Base-by-base conservation (phyloP, 805 yeast species). In the Komagataella pastoris region DNA sequence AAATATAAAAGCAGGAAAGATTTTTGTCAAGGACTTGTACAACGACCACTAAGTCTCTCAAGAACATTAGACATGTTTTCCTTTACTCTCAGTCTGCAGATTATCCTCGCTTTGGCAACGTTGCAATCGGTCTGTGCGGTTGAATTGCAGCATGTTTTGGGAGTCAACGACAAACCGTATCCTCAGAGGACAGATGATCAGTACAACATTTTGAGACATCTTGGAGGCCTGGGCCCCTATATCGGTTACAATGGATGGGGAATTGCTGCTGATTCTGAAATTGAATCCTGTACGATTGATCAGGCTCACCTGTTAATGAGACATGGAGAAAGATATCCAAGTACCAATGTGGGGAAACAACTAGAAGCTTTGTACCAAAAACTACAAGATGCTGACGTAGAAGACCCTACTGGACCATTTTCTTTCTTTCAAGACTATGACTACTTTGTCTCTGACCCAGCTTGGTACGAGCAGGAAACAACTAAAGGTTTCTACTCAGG, bases 271-370 rank as follows among this genome's bases (percentile, higher is more conserved):
- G 40, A 30, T 4, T 76, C 67, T 7, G 56, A 69, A 1, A 83
- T 85, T 43, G 68, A 63, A 7, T 69, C 68, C 47, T 81, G 86
- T 63, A 58, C 64, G 5, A 69, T 81, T 52, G 78, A 77, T 57
- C 91, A 85, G 63, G 87, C 84, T 7, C 88, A 83, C 57, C 65
- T 85, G 19, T 66, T 84, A 50, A 80, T 81, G 57, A 75, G 96
- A 60, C 95, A 88, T 60, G 95, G 91, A 18, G 93, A 86, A 63
- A 70, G 95, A 56, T 85, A 72, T 59, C 88, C 88, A 3, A 75
- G 85, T 3, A 63, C 57, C 2, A 66, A 69, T n/a, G 67, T 72
- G 3, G 63, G 58, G 1, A 23, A 50, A 7, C 66, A 61, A 21
- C 56, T 63, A 17, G 53, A 57, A 10, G 52, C 52, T 1, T 51